Conservation (phyloP, 768 basidiomycete species). For the Russula lepida region DNA sequence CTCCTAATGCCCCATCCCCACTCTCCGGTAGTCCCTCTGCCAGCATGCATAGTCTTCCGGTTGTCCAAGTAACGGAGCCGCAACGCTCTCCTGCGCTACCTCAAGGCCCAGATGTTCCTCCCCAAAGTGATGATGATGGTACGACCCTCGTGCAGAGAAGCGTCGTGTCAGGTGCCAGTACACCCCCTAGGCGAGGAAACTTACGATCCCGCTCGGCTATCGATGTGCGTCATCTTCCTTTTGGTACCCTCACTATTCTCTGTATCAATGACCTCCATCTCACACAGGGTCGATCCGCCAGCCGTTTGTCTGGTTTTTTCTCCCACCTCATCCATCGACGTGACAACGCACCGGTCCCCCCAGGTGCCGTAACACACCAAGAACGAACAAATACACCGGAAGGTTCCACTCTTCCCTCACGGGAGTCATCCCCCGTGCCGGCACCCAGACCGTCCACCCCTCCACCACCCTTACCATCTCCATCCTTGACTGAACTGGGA, state of each 20-base stretch:
- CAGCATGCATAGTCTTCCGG: conserved; percentile 55
- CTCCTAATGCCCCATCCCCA: conserved; percentile 31
- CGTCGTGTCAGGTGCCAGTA: conserved; percentile 1
- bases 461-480: conserved; percentile 63
- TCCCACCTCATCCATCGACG: conserved; percentile 69
- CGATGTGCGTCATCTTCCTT: conserved; percentile 43
- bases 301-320: conserved; percentile 80
- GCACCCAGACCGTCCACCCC: conserved; percentile 53
- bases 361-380: conserved; percentile 11
- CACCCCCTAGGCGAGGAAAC: background rate
- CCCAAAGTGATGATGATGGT: conserved; percentile 11
- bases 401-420: conserved; percentile 34
- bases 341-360: conserved; percentile 34
- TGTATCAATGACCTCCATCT: conserved; percentile 9
- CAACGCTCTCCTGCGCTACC: conserved; percentile 31
- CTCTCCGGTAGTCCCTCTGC: conserved; percentile 30
- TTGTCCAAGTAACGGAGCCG: conserved; percentile 41
- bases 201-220: conserved; percentile 20
- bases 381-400: conserved; percentile 22
- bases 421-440: conserved; percentile 45
- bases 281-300: conserved; percentile 49
- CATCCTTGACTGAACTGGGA: conserved; percentile 67
- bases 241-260: conserved; percentile 5
- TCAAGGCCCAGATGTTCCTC: conserved; percentile 23
- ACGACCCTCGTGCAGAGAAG: conserved; percentile 22